These are phyloP conservation scores for Endothia cerciana DNA, from an alignment of 2,329 filamentous ascomycete genomes.

Conservation along the genomic window DNA sequence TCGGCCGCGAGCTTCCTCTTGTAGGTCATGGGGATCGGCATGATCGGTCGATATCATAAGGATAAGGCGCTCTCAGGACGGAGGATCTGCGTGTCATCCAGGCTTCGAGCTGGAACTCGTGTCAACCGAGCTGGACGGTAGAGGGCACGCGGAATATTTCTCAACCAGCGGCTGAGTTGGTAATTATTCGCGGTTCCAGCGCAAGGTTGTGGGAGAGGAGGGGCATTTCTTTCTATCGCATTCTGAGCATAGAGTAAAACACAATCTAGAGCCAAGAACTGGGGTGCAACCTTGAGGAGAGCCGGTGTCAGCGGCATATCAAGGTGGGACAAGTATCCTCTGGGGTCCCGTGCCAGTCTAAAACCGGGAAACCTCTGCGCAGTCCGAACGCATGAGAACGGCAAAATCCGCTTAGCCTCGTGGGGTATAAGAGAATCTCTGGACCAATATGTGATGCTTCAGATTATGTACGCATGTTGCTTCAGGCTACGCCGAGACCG, in stretches of 20 bases:
- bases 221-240: not conserved
- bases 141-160: not conserved
- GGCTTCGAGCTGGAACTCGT: not conserved
- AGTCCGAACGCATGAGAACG: not conserved
- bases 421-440: slow-evolving; percentile 9
- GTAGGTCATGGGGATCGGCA: slow-evolving; percentile 10
- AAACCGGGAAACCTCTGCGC: not conserved
- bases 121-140: not conserved
- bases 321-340: not conserved
- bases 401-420: slow-evolving; percentile 13
- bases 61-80: not conserved
- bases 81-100: not conserved
- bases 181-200: not conserved
- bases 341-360: not conserved
- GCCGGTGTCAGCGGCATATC: not conserved
- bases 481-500: not conserved
- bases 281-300: not conserved
- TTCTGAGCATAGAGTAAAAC: not conserved
- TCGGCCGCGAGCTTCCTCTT: slow-evolving; percentile 8
- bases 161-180: not conserved
- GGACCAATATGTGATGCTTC: slow-evolving; percentile 17
- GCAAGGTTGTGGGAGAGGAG: not conserved
- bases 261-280: not conserved
- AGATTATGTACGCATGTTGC: slow-evolving; percentile 2
- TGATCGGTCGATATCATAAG: not conserved